Conservation (phyloP, 2,329 filamentous ascomycete genomes). For the Rosellinia necatrix region DNA sequence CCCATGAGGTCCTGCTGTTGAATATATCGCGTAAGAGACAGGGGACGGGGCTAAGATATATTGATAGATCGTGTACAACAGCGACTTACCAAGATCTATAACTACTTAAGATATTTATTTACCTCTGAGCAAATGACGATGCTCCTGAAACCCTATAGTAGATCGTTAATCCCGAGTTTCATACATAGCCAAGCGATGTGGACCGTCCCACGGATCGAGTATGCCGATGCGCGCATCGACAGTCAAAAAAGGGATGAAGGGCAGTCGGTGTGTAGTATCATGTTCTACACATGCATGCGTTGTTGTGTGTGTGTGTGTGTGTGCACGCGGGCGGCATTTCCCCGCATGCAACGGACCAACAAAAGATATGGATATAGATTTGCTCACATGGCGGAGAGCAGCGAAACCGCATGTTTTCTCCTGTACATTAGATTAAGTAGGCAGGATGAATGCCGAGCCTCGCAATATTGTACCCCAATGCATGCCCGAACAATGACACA, state of each 20-base stretch:
- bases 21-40: too few relatives aligned
- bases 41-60: too few relatives aligned
- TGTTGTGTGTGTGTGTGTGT: conserved; percentile 22
- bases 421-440: neutral
- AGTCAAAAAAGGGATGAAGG: neutral
- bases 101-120: too few relatives aligned
- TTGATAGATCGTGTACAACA: neutral
- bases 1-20: too few relatives aligned
- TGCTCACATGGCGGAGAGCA: conserved; percentile 12
- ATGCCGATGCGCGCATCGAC: conserved; percentile 13
- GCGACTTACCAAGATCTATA: neutral
- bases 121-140: neutral
- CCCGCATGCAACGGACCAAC: conserved; percentile 18
- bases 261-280: neutral
- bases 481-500: conserved; percentile 2
- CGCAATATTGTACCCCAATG: conserved; percentile 1
- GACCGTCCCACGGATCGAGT: conserved; percentile 3
- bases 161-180: neutral
- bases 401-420: neutral
- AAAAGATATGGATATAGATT: neutral
- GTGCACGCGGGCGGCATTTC: conserved; percentile 21
- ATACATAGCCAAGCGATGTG: neutral
- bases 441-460: neutral
- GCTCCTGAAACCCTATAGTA: conserved; percentile 1
- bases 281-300: conserved; percentile 22